phyloP scores from a whole-genome alignment of 305 asterid species.

The Solanum hybrid region DNA sequence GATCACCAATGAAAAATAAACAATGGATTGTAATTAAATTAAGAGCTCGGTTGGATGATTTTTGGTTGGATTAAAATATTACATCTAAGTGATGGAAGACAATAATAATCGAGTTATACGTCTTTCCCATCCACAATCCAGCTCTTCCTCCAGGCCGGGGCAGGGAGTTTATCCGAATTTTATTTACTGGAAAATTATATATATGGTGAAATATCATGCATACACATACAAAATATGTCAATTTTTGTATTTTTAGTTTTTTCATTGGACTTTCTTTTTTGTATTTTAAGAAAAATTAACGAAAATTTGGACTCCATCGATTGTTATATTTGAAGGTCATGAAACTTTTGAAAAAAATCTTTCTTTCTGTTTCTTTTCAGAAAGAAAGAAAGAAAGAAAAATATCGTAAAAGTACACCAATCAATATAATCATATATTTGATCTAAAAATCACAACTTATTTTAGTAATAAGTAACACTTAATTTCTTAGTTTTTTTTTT shows the following conservation, averaged over 20 bases:
- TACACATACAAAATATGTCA: not conserved
- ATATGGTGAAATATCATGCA: not conserved
- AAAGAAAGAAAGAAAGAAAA: not conserved
- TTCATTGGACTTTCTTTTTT: not conserved
- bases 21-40: not conserved
- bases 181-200: not conserved
- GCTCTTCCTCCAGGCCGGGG: not conserved
- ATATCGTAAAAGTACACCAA: not conserved
- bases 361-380: not conserved
- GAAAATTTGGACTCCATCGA: not conserved
- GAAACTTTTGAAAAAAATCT: not conserved
- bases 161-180: no score
- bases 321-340: not conserved
- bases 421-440: not conserved
- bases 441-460: not conserved
- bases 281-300: not conserved
- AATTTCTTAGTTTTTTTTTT: no score
- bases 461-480: not conserved
- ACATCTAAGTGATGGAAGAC: not conserved
- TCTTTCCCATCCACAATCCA: not conserved
- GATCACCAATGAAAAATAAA: not conserved
- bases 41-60: not conserved
- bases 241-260: no score
- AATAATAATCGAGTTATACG: not conserved
- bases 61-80: not conserved